Evolutionary conservation across 2,329 filamentous ascomycete species (phyloP).

Genomic region (Fusarium vanettenii): DNA sequence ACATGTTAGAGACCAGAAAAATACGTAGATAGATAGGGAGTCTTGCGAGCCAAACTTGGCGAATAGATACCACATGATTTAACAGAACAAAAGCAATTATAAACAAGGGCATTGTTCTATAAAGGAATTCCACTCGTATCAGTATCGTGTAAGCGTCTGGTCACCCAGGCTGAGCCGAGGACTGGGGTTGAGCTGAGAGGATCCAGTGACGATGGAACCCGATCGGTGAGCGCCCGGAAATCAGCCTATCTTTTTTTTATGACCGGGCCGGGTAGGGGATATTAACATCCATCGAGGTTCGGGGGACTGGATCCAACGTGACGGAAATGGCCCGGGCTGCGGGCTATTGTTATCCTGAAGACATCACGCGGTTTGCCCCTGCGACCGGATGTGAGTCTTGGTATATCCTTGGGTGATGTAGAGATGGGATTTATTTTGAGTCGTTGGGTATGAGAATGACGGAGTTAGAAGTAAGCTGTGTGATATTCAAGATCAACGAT

Average conservation of each 20-base stretch:
- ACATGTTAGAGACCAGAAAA: not conserved
- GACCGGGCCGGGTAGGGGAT: not conserved
- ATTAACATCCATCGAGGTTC: constrained; percentile 12
- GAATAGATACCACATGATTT: constrained; percentile 15
- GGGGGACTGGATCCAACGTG: constrained; percentile 4
- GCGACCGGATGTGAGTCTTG: not conserved
- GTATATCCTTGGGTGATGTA: not conserved
- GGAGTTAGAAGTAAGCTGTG: not conserved
- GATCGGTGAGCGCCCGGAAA: constrained; percentile 6
- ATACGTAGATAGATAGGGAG: constrained; percentile 3
- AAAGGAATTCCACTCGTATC: not conserved
- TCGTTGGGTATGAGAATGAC: too few species aligned
- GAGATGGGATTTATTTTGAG: not conserved
- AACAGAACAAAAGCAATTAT: constrained; percentile 8
- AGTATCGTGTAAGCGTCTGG: not conserved
- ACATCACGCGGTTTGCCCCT: constrained; percentile 25
- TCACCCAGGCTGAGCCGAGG: not conserved
- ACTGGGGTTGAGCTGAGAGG: constrained; percentile 3
- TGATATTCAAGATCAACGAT: not conserved
- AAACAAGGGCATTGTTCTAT: not conserved
- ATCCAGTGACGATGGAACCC: constrained; percentile 22
- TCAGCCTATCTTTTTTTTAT: constrained; percentile 8
- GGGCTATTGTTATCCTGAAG: not conserved
- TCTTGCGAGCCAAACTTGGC: constrained; percentile 3
- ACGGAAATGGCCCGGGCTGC: not conserved